Conservation (phyloP, 2,329 filamentous ascomycete species). For the Thelonectria olida region DNA sequence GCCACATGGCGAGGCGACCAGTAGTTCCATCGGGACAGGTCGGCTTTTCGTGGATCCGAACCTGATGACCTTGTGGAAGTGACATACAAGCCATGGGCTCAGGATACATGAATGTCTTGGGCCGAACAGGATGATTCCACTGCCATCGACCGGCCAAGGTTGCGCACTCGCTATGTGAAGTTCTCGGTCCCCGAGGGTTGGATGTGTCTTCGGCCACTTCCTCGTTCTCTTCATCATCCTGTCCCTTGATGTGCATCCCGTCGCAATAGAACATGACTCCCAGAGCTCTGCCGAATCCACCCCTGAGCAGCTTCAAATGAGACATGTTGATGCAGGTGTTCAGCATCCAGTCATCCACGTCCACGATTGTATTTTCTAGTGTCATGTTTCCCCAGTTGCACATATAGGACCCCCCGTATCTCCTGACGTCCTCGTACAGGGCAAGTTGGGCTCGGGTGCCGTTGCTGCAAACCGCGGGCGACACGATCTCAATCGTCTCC, state of each 20-base stretch:
- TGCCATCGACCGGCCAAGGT: neutral
- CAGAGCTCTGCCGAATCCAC: neutral
- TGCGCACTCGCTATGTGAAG: slow-evolving; percentile 9
- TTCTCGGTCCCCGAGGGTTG: neutral
- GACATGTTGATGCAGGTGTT: slow-evolving; percentile 11
- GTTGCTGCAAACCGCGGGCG: slow-evolving; percentile 7
- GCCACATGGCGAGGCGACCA: neutral
- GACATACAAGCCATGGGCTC: slow-evolving; percentile 2
- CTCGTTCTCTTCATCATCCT: neutral
- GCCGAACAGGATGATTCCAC: slow-evolving; percentile 4
- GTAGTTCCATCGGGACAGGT: neutral
- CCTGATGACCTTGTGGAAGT: neutral
- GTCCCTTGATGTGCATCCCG: neutral
- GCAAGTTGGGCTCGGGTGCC: slow-evolving; percentile 5
- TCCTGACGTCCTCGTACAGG: neutral
- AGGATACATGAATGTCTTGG: slow-evolving; percentile 7
- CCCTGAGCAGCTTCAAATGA: neutral
- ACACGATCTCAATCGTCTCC: slow-evolving; percentile 1
- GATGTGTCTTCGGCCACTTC: neutral
- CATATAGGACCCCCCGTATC: neutral
- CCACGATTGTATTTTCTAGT: neutral
- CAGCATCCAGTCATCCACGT: slow-evolving; percentile 13
- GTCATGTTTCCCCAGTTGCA: neutral
- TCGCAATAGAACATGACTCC: slow-evolving; percentile 11
- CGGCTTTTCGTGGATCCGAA: neutral